Percentiles rank a stretch among this genome's conserved stretches.
These are phyloP conservation scores for Colletotrichum lupini DNA, from an alignment of 2,329 filamentous ascomycete species.

Conservation along the genomic window DNA sequence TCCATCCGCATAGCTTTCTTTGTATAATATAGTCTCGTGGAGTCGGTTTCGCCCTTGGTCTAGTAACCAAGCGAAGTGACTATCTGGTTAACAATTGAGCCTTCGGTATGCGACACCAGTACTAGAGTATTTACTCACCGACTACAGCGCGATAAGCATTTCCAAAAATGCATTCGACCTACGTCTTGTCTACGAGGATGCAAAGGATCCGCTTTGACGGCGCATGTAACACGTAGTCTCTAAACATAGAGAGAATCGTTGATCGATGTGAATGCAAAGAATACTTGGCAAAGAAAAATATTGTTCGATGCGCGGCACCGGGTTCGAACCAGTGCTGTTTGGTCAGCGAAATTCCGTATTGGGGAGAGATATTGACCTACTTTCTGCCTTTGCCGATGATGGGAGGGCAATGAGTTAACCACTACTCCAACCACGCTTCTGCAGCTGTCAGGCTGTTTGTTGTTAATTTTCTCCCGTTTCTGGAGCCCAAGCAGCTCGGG, in stretches of 20 bases:
- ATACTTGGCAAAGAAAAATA: neutral
- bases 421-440: conserved; percentile 31
- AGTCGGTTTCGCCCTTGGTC: neutral
- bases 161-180: neutral
- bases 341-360: neutral
- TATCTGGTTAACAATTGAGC: neutral
- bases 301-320: conserved; percentile 22
- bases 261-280: neutral
- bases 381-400: conserved; percentile 21
- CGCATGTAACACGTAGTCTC: neutral
- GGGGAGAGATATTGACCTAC: conserved; percentile 12
- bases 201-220: neutral
- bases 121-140: neutral
- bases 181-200: neutral
- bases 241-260: neutral
- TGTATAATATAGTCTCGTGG: neutral
- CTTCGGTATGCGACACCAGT: neutral
- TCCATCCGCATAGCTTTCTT: neutral
- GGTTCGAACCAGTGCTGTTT: conserved; percentile 32
- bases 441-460: neutral
- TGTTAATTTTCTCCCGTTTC: neutral
- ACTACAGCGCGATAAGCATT: neutral
- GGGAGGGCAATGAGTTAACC: conserved; percentile 36
- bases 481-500: neutral
- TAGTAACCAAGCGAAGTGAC: too few species aligned